Conservation (phyloP, 2,329 filamentous ascomycete genomes). For the Colletotrichum phormii region DNA sequence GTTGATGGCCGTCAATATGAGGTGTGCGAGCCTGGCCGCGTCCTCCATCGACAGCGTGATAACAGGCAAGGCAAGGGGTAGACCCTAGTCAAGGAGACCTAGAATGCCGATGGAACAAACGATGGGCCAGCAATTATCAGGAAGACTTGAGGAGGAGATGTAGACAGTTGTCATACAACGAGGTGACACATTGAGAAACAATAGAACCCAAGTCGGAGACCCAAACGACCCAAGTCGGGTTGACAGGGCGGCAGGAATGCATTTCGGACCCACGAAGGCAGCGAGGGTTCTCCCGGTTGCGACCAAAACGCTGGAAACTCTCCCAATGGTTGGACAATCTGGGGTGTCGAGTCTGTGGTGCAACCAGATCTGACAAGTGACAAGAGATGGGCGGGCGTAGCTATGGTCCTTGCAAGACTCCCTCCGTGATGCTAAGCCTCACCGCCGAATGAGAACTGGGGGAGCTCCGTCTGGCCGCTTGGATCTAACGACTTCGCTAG, state of each 20-base stretch:
- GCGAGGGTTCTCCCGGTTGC: constrained; percentile 2
- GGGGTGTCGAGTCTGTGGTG: constrained; percentile 14
- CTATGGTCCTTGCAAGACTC: neutral
- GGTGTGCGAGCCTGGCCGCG: neutral
- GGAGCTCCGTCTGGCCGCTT: neutral
- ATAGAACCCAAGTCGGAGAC: neutral
- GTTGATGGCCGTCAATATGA: neutral
- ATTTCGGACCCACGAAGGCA: neutral
- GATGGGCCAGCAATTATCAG: neutral
- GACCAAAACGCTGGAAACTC: constrained; percentile 4
- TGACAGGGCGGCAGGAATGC: neutral
- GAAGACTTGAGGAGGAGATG: neutral
- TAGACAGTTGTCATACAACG: neutral
- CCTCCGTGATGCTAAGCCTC: neutral
- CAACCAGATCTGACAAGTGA: constrained; percentile 8
- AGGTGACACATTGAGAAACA: constrained; percentile 2
- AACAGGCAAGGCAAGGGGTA: neutral
- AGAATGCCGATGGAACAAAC: neutral
- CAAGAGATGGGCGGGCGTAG: neutral
- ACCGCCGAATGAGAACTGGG: neutral
- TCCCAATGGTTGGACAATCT: constrained; percentile 4
- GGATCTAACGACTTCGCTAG: neutral
- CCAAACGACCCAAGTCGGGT: neutral
- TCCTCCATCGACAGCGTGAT: neutral
- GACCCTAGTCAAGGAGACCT: neutral